Base-by-base conservation (phyloP, 805 yeast genomes). In the Candida arabinofermentans region DNA sequence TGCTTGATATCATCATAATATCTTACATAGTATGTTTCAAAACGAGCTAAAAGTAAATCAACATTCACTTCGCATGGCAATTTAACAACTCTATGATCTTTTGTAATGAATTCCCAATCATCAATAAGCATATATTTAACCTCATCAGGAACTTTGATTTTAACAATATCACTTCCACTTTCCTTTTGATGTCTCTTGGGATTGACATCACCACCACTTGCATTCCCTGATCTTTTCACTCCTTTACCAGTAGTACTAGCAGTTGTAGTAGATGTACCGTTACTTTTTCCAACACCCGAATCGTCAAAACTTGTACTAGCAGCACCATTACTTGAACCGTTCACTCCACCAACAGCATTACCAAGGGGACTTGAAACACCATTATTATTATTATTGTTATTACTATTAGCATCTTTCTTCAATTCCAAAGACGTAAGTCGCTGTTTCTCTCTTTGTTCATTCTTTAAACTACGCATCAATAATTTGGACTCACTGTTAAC, bases 41-140 rank as follows among this genome's bases (percentile, higher is more conserved):
- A 91, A n/a, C 72, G 71, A 9, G 61, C 51, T 8, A 91, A 58
- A 2, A 88, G 74, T 2, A 64, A 67, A 1, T 69, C 65, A 1
- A 85, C 84, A 0, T 77, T 72, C 3, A 70, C 69, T 27, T 61
- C 62, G 13, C 77, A 45, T 0, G 96, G 96, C 32, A 90, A 60
- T 21, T 73, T 64, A 3, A 86, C 75, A 33, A 88, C 61, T 58
- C 81, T 79, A 39, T 83, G 82, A 51, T 88, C 86, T 52, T 85
- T 86, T 1, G 98, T 89, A 26, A 91, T 74, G 50, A 70, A 71
- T 61, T 91, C 96, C 99, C 98, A 91, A 66, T 91, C 98, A 59
- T 87, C 89, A 1, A 90, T 95, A 29, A 91, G 66, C 3, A 81
- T 54, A 5, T 83, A 67, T 60, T 89, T 90, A 43, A 91, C 67